Evolutionary conservation across 768 basidiomycete species (phyloP).

Genomic region (Mrakia frigida): DNA sequence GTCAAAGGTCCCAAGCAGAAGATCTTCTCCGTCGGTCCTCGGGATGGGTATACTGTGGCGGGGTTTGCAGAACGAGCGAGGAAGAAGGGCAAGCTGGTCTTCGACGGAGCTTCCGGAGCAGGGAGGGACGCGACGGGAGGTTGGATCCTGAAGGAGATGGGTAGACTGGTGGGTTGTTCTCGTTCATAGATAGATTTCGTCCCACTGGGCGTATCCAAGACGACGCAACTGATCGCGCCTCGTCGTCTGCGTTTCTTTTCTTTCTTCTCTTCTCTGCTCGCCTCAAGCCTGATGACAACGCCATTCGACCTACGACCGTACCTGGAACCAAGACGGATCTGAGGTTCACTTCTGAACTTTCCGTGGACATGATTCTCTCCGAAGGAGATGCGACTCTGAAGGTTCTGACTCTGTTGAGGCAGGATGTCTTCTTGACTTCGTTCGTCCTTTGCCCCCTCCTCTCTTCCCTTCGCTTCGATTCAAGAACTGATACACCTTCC

Average conservation of each 20-base stretch:
- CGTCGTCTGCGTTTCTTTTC: not conserved
- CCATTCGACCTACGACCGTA: not conserved
- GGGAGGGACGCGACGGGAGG: not conserved
- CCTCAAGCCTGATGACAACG: constrained; percentile 42
- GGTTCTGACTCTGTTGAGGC: constrained; percentile 81
- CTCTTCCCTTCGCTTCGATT: constrained; percentile 57
- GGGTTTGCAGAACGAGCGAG: not conserved
- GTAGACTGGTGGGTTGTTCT: not conserved
- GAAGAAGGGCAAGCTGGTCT: not conserved
- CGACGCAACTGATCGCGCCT: no score
- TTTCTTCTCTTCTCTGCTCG: not conserved
- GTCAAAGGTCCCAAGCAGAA: not conserved
- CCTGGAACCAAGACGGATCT: not conserved
- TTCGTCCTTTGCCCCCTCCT: constrained; percentile 71
- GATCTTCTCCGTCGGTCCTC: not conserved
- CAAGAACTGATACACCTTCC: constrained; percentile 42
- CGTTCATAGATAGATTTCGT: not conserved
- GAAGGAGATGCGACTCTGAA: constrained; percentile 73
- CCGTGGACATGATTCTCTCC: constrained; percentile 45
- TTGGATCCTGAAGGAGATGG: constrained; percentile 7
- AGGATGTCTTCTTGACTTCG: constrained; percentile 84
- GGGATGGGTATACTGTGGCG: not conserved
- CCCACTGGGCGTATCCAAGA: no score
- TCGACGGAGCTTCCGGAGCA: not conserved
- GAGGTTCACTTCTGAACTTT: not conserved